Conservation (phyloP, 345 rosid species). For the Capsella bursapastoris region DNA sequence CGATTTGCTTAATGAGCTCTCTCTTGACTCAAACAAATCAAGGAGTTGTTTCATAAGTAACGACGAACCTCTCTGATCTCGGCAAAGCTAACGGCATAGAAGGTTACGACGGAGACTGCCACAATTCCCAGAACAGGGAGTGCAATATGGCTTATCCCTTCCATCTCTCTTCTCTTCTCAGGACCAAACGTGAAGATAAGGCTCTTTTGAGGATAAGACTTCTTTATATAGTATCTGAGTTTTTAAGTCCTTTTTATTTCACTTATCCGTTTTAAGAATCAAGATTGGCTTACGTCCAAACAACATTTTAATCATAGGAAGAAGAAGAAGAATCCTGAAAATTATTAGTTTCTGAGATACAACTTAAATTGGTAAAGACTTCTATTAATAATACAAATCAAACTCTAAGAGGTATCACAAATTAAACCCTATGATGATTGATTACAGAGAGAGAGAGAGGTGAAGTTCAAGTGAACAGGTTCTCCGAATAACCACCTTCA, state of each 20-base stretch:
- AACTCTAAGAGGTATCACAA: constrained; percentile 11
- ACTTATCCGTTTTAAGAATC: constrained; percentile 5
- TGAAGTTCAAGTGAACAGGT: constrained; percentile 36
- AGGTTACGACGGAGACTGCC: constrained; percentile 69
- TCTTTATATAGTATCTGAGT: constrained; percentile 10
- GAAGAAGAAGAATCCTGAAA: background rate
- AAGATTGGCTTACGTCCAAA: constrained; percentile 13
- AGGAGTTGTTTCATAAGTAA: background rate
- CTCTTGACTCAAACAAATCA: background rate
- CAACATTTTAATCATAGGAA: background rate
- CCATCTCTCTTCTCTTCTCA: constrained; percentile 49
- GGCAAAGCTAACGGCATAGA: constrained; percentile 69
- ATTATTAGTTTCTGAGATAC: constrained; percentile 16
- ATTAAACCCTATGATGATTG: constrained; percentile 27
- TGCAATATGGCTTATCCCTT: constrained; percentile 61
- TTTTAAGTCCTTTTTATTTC: background rate
- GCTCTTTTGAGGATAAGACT: background rate
- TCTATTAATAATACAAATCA: constrained; percentile 23
- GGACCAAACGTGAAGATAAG: constrained; percentile 36
- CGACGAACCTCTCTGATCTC: constrained; percentile 66
- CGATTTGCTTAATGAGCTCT: constrained; percentile 5
- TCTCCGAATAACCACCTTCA: constrained; percentile 45
- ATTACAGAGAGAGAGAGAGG: constrained; percentile 35
- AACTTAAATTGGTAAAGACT: constrained; percentile 4
- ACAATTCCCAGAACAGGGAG: constrained; percentile 66